Evolutionary conservation across 1,139 yeast species (phyloP).

Genomic region (Saccharomyces hybrid): DNA sequence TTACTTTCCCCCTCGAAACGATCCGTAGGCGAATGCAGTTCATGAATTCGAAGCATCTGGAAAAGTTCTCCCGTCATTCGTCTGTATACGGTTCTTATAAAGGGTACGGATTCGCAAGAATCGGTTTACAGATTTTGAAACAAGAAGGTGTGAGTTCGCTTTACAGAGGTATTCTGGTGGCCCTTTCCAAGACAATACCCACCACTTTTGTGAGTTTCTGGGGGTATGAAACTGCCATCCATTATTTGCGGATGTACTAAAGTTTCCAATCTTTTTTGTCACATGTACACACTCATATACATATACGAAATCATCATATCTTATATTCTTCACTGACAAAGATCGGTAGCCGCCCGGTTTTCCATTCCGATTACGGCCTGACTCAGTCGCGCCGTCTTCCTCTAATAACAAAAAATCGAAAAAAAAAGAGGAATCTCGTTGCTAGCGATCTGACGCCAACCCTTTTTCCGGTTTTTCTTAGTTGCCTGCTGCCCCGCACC

Average conservation of each 20-base stretch:
- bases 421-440: neutral
- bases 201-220: conserved; percentile 73
- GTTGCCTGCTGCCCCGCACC: conserved; percentile 1
- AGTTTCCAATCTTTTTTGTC: neutral
- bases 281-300: neutral
- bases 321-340: neutral
- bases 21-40: conserved; percentile 74
- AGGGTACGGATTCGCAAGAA: conserved; percentile 19
- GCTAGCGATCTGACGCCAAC: neutral
- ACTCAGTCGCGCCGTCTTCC: neutral
- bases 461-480: neutral
- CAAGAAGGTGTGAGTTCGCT: conserved; percentile 60
- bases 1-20: conserved; percentile 81
- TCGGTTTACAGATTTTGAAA: conserved; percentile 36
- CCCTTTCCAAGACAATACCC: conserved; percentile 71
- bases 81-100: conserved; percentile 16
- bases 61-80: conserved; percentile 21
- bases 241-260: conserved; percentile 2
- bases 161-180: conserved; percentile 65
- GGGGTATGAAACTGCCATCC: conserved; percentile 48
- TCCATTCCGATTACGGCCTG: neutral
- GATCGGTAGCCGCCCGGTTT: neutral
- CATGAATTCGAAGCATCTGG: conserved; percentile 34
- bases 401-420: neutral
- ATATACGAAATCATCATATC: neutral